Evolutionary conservation across 768 basidiomycete genomes (phyloP), one percentile per base, ranked within the genome.

Genomic region (Psilocybe cubensis): DNA sequence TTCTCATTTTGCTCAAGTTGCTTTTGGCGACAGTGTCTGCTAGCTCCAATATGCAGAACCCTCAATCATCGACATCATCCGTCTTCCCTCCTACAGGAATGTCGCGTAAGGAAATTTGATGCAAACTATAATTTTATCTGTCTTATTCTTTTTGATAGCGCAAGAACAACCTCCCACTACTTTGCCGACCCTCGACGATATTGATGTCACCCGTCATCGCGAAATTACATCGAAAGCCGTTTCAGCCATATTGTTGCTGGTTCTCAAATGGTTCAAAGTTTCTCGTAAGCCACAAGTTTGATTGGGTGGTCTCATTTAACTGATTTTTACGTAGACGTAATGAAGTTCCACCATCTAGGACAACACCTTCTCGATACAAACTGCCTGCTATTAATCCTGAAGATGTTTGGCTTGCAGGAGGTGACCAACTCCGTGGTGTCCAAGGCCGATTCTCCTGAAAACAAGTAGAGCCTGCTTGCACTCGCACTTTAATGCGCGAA

Each of bases 281-380:
- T 98, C 96, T 49, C 97, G 96, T 98, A 63, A 71, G 94, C 81
- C 9, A 27, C 18, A 45, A 38, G 18, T 25, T 12, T 24, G 29
- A 11, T 43, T 17, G 25, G 27, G 2, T 3, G 5, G 1, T 6
- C 12, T 14, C 12, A 14, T 14, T 38, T 38, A n/a, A 5, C 35
- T 38, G 1, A 17, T 40, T 9, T n/a, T 46, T 40, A n/a, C 35
- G 4, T 54, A 98, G 96, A 98, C 74, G 87, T 90, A 18, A 96
- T 99, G 91, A 98, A 99, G 70, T 98, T 97, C 69, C 96, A 99
- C 72, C 94, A 98, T 71, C 81, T 99, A 21, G 94, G 94, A n/a
- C 95, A 96, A 71, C 84, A 94, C 29, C 77, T 99, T 7, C 85
- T 99, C 42, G 96, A 98, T 65, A 96, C 94, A 21, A 98, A 98